phyloP scores from a whole-genome alignment of 2,329 filamentous ascomycete species.

The Dothideomycetes sp. region DNA sequence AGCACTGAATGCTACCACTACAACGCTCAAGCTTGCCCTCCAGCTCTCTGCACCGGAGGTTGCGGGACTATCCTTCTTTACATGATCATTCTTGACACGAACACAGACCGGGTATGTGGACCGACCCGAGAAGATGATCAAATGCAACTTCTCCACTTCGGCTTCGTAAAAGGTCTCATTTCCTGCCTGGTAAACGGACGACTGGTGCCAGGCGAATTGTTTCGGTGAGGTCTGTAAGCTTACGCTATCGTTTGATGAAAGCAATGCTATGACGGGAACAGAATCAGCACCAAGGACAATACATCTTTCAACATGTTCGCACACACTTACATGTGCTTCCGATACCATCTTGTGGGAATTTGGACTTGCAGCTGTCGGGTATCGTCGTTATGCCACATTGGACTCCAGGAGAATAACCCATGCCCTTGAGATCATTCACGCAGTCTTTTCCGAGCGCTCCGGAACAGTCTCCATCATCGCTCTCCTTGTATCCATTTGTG shows the following conservation, averaged over 20 bases:
- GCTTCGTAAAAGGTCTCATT: not conserved
- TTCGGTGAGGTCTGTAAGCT: not conserved
- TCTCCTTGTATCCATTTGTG: not conserved
- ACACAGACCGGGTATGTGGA: not conserved
- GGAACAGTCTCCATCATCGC: constrained; percentile 1
- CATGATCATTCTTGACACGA: constrained; percentile 6
- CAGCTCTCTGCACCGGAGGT: not conserved
- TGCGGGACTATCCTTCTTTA: constrained; percentile 1
- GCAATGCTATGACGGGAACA: not conserved
- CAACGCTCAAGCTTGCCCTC: not conserved
- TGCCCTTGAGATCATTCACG: not conserved
- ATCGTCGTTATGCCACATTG: not conserved
- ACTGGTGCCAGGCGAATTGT: not conserved
- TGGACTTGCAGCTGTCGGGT: not conserved
- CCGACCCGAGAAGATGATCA: not conserved
- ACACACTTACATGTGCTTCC: not conserved
- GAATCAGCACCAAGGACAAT: too few species aligned
- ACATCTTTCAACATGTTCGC: too few species aligned
- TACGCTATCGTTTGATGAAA: not conserved
- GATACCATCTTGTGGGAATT: not conserved
- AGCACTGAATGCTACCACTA: too few species aligned
- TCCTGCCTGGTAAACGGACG: not conserved
- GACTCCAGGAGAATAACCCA: not conserved
- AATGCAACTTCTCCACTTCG: not conserved
- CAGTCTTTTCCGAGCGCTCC: not conserved